A percentile compares a stretch with the other conserved stretches of the same genome.
Conservation (phyloP, 352 stramenopile species). For the Thraustochytrium sp. region DNA sequence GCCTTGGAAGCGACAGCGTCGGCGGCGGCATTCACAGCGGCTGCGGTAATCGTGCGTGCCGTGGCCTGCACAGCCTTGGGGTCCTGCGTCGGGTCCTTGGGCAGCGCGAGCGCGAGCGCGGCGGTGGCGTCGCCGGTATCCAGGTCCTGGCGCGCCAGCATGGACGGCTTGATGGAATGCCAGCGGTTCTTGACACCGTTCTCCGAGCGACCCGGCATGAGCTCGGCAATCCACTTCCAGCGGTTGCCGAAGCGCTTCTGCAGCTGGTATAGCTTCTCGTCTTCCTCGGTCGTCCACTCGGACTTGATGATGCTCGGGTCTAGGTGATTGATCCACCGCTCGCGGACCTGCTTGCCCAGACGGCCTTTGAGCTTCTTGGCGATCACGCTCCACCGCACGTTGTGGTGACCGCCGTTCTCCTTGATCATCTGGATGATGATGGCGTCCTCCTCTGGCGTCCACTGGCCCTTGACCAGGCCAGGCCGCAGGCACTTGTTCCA, state of each 20-base stretch:
- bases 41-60: background rate
- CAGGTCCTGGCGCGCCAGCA: constrained; percentile 14
- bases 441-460: constrained; percentile 86
- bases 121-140: background rate
- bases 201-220: constrained; percentile 65
- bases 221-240: constrained; percentile 90
- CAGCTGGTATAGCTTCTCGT: constrained; percentile 82
- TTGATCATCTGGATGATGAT: constrained; percentile 77
- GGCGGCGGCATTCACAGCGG: constrained; percentile 10
- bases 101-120: background rate
- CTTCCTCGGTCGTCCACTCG: constrained; percentile 87
- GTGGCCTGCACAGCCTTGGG: background rate
- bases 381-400: constrained; percentile 45
- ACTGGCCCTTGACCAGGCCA: constrained; percentile 88
- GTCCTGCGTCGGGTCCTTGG: constrained; percentile 3
- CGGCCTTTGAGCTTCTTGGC: constrained; percentile 63
- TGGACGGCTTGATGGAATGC: constrained; percentile 50
- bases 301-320: constrained; percentile 87
- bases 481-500: constrained; percentile 75
- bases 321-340: constrained; percentile 89
- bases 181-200: constrained; percentile 77
- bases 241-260: constrained; percentile 84
- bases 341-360: constrained; percentile 87
- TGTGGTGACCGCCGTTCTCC: constrained; percentile 44
- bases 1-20: constrained; percentile 11